Percentiles rank a stretch among this genome's conserved stretches.
phyloP scores from a whole-genome alignment of 2,329 filamentous ascomycete species.

The Hypoxylon rubiginosum region DNA sequence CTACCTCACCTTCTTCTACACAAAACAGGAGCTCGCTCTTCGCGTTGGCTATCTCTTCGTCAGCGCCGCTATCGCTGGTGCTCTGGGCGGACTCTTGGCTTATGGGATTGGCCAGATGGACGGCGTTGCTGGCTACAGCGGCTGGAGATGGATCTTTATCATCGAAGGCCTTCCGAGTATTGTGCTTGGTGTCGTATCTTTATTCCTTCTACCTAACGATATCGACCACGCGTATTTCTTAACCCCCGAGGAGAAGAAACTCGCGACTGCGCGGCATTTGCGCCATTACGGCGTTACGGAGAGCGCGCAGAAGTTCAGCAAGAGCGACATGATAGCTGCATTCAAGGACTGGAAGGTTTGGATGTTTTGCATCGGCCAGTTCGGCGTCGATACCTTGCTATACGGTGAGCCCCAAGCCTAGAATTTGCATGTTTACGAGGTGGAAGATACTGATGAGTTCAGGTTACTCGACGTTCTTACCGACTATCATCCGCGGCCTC shows the following conservation, averaged over 20 bases:
- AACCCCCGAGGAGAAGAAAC: slow-evolving; percentile 66
- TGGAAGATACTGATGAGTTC: slow-evolving; percentile 13
- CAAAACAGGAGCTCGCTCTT: slow-evolving; percentile 77
- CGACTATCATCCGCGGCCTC: slow-evolving; percentile 81
- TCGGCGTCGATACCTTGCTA: slow-evolving; percentile 81
- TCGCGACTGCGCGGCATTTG: slow-evolving; percentile 58
- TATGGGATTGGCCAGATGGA: slow-evolving; percentile 82
- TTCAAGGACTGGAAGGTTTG: slow-evolving; percentile 83
- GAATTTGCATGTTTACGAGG: not conserved
- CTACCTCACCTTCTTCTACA: slow-evolving; percentile 80
- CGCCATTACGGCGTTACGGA: slow-evolving; percentile 63
- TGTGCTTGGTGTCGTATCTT: slow-evolving; percentile 67
- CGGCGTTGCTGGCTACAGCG: slow-evolving; percentile 71
- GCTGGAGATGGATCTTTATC: slow-evolving; percentile 82
- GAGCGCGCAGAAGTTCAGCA: slow-evolving; percentile 62
- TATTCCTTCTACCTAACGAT: slow-evolving; percentile 71
- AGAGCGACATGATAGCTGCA: slow-evolving; percentile 74
- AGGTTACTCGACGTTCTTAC: slow-evolving; percentile 82
- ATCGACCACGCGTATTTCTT: slow-evolving; percentile 73
- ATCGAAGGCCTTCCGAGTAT: slow-evolving; percentile 63
- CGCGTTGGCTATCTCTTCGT: slow-evolving; percentile 82
- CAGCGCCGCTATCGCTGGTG: slow-evolving; percentile 77
- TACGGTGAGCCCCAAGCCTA: slow-evolving; percentile 63
- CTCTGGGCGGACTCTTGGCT: slow-evolving; percentile 78
- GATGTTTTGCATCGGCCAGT: slow-evolving; percentile 77